Evolutionary conservation across 345 rosid genomes (phyloP).

Genomic region (Cardamine resedifolia): DNA sequence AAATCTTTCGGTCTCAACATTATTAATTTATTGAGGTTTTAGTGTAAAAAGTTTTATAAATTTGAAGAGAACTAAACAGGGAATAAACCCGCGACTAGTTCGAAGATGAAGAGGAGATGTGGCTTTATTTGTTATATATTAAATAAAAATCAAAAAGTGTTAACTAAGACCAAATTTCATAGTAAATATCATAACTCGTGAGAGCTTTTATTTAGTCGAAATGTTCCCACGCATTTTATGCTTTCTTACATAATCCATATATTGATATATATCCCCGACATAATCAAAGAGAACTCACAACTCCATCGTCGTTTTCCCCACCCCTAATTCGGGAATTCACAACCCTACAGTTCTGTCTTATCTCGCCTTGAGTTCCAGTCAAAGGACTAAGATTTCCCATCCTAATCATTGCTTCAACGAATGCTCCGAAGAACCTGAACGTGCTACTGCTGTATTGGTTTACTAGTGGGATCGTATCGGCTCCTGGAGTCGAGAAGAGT

Average conservation of each 20-base stretch:
- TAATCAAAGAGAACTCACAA: constrained; percentile 34
- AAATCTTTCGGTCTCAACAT: no score
- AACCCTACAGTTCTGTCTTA: constrained; percentile 47
- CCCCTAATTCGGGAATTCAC: constrained; percentile 23
- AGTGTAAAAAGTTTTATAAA: no score
- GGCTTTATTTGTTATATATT: no score
- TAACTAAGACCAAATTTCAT: not conserved
- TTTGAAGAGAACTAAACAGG: no score
- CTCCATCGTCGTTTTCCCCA: constrained; percentile 19
- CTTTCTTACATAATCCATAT: constrained; percentile 18
- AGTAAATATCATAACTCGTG: not conserved
- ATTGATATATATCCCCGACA: not conserved
- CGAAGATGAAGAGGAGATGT: no score
- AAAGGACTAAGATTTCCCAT: constrained; percentile 53
- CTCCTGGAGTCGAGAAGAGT: constrained; percentile 37
- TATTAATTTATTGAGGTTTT: no score
- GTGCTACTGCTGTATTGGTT: constrained; percentile 27
- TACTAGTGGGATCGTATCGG: constrained; percentile 32
- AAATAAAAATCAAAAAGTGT: not conserved
- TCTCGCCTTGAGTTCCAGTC: constrained; percentile 47
- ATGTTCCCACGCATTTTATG: constrained; percentile 17
- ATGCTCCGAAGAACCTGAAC: constrained; percentile 46
- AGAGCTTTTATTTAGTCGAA: constrained; percentile 24
- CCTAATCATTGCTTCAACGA: constrained; percentile 48
- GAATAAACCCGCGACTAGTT: no score